A percentile compares a stretch with the other conserved stretches of the same genome.
Evolutionary conservation across 495 filamentous ascomycete genomes (phyloP).

Genomic region (Penicillium ochrochloron): DNA sequence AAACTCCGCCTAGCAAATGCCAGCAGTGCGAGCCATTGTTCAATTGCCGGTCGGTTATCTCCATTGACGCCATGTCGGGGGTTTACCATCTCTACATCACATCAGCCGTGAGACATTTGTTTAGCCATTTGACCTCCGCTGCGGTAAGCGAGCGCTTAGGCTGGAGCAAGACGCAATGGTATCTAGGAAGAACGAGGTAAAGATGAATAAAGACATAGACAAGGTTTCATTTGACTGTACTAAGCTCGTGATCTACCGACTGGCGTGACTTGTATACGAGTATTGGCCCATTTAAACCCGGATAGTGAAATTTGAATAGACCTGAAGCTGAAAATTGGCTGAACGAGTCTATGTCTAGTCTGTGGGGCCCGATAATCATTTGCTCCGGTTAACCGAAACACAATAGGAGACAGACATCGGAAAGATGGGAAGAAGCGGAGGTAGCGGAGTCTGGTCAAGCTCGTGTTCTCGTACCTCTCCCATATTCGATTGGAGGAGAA

Average conservation of each 20-base stretch:
- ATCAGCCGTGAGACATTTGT: neutral
- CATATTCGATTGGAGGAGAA: neutral
- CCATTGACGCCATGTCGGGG: neutral
- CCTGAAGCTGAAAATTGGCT: slow-evolving; percentile 1
- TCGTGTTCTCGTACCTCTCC: neutral
- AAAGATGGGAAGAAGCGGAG: neutral
- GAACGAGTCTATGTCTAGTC: neutral
- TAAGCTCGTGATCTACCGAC: neutral
- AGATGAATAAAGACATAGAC: neutral
- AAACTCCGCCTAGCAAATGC: neutral
- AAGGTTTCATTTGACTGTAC: neutral
- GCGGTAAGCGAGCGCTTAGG: neutral
- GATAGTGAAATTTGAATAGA: neutral
- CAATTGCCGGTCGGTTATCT: neutral
- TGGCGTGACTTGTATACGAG: slow-evolving; percentile 2
- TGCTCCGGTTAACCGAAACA: slow-evolving; percentile 1
- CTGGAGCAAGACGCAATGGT: neutral
- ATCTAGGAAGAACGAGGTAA: neutral
- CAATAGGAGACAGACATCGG: neutral
- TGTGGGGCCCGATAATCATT: neutral
- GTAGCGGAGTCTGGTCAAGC: neutral
- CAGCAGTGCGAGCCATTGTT: neutral
- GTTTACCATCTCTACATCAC: neutral
- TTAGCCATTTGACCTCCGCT: neutral
- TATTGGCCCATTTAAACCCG: neutral